phyloP scores from a whole-genome alignment of 495 filamentous ascomycete genomes.

The Neurospora sp. region DNA sequence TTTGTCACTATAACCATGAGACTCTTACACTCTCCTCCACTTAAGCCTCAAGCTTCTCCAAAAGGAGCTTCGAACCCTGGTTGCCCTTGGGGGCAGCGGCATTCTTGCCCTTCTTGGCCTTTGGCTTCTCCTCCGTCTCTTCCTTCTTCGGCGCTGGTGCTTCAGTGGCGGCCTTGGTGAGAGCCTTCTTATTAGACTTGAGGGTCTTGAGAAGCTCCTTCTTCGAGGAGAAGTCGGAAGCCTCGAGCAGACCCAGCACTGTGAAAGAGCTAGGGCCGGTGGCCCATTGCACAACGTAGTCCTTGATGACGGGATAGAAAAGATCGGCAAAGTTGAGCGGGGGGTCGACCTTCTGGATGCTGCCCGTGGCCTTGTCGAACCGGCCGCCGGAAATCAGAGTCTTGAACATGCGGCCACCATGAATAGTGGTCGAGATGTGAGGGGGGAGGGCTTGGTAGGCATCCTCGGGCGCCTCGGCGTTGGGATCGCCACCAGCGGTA shows the following conservation, averaged over 20 bases:
- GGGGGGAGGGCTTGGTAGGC: conserved; percentile 25
- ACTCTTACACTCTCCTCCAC: background rate
- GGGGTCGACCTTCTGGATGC: conserved; percentile 59
- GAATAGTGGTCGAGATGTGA: conserved; percentile 49
- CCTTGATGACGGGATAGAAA: conserved; percentile 66
- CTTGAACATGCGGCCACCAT: conserved; percentile 80
- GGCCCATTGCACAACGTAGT: conserved; percentile 75
- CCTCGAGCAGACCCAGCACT: conserved; percentile 68
- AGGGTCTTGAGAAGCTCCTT: conserved; percentile 54
- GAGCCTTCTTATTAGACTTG: conserved; percentile 44
- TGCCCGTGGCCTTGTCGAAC: conserved; percentile 61
- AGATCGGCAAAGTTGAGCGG: conserved; percentile 68
- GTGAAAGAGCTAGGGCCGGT: conserved; percentile 73
- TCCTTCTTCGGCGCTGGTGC: conserved; percentile 28
- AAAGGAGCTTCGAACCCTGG: conserved; percentile 34
- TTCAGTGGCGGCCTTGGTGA: conserved; percentile 39
- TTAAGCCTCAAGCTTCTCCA: background rate
- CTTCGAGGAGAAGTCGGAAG: conserved; percentile 60
- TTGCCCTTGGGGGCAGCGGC: conserved; percentile 32
- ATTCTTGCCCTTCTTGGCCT: conserved; percentile 13
- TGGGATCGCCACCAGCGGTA: conserved; percentile 54
- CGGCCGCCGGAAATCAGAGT: conserved; percentile 76
- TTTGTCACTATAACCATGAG: background rate
- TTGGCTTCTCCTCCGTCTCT: conserved; percentile 25
- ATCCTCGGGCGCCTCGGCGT: conserved; percentile 24